phyloP scores from a whole-genome alignment of 305 asterid genomes.

The Rubia tinctorum region DNA sequence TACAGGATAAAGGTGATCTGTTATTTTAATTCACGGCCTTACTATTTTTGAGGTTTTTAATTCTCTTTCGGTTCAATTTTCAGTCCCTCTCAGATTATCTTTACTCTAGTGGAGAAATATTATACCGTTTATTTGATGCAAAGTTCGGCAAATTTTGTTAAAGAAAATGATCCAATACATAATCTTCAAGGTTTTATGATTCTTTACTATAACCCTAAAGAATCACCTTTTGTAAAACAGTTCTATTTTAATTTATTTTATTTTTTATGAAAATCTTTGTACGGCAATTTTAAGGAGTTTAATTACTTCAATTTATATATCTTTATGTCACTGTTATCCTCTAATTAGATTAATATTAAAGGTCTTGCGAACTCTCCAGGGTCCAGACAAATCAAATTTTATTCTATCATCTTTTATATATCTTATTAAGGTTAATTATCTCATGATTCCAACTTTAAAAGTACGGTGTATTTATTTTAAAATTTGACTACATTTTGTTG shows the following conservation, averaged over 20 bases:
- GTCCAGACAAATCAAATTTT: no score
- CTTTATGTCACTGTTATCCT: no score
- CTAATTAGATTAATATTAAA: no score
- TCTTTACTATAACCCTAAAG: background rate
- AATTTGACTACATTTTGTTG: background rate
- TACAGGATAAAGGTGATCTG: background rate
- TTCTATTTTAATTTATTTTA: background rate
- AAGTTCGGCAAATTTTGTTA: slow-evolving; percentile 1
- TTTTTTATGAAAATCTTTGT: no score
- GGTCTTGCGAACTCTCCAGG: no score
- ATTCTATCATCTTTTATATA: no score
- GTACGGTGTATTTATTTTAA: no score
- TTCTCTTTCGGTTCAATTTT: background rate
- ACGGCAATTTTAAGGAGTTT: no score
- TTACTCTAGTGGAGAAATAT: background rate
- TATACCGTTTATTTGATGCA: background rate
- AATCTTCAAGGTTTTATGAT: background rate
- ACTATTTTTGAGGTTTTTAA: background rate
- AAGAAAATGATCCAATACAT: background rate
- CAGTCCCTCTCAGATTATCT: background rate
- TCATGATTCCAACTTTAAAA: no score
- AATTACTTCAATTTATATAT: no score
- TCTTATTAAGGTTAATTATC: no score
- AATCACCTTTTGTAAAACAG: background rate
- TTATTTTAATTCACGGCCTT: background rate